Evolutionary conservation across 2,329 filamentous ascomycete genomes (phyloP), one percentile per base, ranked within the genome.

Genomic region (Neofusicoccum cordaticola): DNA sequence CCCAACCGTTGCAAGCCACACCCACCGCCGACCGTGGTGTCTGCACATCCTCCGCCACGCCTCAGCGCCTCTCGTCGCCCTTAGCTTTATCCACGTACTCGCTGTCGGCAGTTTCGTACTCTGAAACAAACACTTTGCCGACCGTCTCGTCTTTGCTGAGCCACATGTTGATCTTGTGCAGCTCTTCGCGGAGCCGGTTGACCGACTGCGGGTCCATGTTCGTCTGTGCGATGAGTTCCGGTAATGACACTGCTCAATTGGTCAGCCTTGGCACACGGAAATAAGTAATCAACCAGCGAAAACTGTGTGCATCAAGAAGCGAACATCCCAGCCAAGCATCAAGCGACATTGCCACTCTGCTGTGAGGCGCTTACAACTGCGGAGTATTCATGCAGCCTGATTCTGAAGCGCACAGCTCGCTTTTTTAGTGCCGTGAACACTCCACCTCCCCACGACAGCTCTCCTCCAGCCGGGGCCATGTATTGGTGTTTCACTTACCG

Each of bases 201-300:
- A 97, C 92, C 2, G 93, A 93, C 75, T 96, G 93, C 62, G 90
- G 84, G 73, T 98, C 95, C 93, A 99, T 97, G 79, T 98, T 98
- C 61, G 95, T 99, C 76, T 99, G 95, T 3, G 93, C 93, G 67
- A 98, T 88, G 45, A 98, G 87, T 74, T 99, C 95, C 0, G 95
- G 94, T 70, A 98, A 88, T 1, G 90, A 90, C 3, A 96, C 94
- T 63, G 61, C 31, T 17, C 48, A 15, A 37, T 48, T 41, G 17
- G 56, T 44, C 57, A 57, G 48, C 34, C 51, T 57, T 57, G 27
- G 27, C 56, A 65, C 41, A 19, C n/a, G 48, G 19, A 12, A 27
- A 34, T 27, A 61, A 45, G 17, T 47, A 65, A 58, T 64, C 58
- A 62, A 27, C 35, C 13, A 51, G 27, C 61, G 4, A n/a, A 11